These are phyloP conservation scores for Fistulinella prunicolor DNA, from an alignment of 768 basidiomycete genomes.

Conservation along the genomic window DNA sequence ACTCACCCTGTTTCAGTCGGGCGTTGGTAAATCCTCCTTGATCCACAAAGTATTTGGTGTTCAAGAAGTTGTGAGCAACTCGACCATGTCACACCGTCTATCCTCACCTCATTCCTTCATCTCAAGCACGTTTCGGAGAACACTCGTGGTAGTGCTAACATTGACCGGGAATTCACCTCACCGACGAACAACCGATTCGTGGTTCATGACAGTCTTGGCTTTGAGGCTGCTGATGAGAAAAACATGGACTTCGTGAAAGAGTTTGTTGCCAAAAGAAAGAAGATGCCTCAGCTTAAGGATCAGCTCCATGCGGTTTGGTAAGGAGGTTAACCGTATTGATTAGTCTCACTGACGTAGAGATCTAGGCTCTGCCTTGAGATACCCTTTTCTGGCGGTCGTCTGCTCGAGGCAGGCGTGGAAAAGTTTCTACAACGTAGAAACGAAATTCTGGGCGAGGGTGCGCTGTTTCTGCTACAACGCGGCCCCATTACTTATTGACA, in stretches of 20 bases:
- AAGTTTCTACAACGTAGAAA: conserved; percentile 4
- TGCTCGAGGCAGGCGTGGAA: conserved; percentile 15
- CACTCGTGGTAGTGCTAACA: conserved; percentile 7
- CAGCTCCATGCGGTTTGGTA: conserved; percentile 17
- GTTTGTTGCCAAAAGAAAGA: conserved; percentile 6
- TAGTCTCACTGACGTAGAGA: background rate
- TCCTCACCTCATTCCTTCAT: background rate
- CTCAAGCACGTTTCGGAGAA: conserved; percentile 2
- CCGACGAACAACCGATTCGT: conserved; percentile 13
- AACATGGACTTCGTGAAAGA: conserved; percentile 4
- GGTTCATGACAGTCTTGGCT: conserved; percentile 18
- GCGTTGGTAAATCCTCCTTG: conserved; percentile 17
- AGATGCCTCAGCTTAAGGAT: conserved; percentile 1
- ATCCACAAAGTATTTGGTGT: conserved; percentile 14
- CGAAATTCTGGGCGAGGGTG: conserved; percentile 10
- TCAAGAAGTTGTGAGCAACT: conserved; percentile 4
- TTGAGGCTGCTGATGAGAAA: conserved; percentile 10
- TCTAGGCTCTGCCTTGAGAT: conserved; percentile 17
- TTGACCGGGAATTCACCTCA: conserved; percentile 16
- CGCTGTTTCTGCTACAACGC: background rate
- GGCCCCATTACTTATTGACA: background rate
- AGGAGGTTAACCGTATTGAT: background rate
- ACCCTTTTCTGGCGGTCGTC: conserved; percentile 12
- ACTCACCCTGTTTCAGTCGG: conserved; percentile 6
- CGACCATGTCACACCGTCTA: background rate